Evolutionary conservation across 805 yeast species (phyloP).

Genomic region (Lipomyces japonicus): DNA sequence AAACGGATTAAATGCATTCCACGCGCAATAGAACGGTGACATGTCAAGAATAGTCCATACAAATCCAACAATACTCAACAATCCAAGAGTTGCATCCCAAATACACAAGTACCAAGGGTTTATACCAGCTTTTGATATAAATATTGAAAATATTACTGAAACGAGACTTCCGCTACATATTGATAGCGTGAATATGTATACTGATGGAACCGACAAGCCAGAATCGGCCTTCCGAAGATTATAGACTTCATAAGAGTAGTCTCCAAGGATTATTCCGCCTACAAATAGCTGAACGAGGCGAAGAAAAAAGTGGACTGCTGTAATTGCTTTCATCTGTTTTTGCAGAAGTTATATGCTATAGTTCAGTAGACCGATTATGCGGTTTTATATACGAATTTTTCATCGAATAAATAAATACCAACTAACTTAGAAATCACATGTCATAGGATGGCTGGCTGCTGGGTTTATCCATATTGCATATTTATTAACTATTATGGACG

Average conservation of each 20-base stretch:
- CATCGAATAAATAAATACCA: too few species aligned
- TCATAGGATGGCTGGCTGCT: too few species aligned
- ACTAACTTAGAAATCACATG: too few species aligned
- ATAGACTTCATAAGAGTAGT: slow-evolving; percentile 13
- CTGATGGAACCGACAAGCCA: slow-evolving; percentile 6
- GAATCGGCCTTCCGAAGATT: neutral
- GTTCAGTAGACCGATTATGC: too few species aligned
- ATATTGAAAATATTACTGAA: slow-evolving; percentile 3
- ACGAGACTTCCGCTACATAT: too few species aligned
- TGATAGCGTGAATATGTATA: too few species aligned
- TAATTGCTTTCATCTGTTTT: neutral
- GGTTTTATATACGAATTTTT: too few species aligned
- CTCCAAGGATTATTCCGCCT: slow-evolving; percentile 13
- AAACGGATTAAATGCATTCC: slow-evolving; percentile 23
- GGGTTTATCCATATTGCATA: too few species aligned
- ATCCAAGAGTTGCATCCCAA: slow-evolving; percentile 16
- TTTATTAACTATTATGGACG: too few species aligned
- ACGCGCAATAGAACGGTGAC: slow-evolving; percentile 16
- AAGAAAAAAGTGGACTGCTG: neutral
- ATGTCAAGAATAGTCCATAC: slow-evolving; percentile 7
- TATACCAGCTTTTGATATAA: neutral
- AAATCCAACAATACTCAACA: slow-evolving; percentile 5
- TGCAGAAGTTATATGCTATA: neutral
- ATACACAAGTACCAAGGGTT: neutral
- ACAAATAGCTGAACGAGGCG: slow-evolving; percentile 10